phyloP scores from a whole-genome alignment of 2,329 filamentous ascomycete species.

The Fusarium aywerte region DNA sequence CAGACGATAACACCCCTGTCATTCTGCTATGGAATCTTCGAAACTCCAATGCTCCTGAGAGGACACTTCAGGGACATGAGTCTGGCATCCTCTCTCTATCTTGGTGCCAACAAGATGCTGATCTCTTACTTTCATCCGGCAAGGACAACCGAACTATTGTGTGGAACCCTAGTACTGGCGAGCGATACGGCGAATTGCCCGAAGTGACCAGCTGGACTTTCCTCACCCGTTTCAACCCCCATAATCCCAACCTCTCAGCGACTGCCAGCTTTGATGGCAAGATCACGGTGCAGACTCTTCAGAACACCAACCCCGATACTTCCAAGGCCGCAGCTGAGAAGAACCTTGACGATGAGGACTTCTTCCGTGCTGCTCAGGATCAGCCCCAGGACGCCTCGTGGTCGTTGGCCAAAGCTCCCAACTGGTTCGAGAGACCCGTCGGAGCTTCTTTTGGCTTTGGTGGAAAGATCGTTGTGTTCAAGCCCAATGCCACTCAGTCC shows the following conservation, averaged over 20 bases:
- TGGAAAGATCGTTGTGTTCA: conserved; percentile 86
- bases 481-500: conserved; percentile 65
- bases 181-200: conserved; percentile 89
- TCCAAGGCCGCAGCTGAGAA: conserved; percentile 73
- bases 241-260: conserved; percentile 90
- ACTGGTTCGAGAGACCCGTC: conserved; percentile 86
- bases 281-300: conserved; percentile 91
- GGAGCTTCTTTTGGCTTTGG: conserved; percentile 95
- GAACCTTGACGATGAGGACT: conserved; percentile 89
- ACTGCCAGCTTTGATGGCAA: conserved; percentile 98
- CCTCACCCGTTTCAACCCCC: conserved; percentile 91
- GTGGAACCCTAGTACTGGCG: conserved; percentile 95
- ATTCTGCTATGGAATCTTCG: conserved; percentile 95
- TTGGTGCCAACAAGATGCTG: conserved; percentile 92
- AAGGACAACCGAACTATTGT: conserved; percentile 96
- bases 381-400: conserved; percentile 93
- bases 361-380: conserved; percentile 92
- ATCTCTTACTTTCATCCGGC: conserved; percentile 89
- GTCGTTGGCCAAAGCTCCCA: conserved; percentile 84
- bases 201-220: conserved; percentile 99
- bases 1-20: conserved; percentile 86
- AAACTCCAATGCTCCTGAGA: conserved; percentile 94
- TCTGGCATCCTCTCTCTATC: conserved; percentile 93
- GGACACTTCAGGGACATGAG: conserved; percentile 89
- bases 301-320: conserved; percentile 87